phyloP scores from a whole-genome alignment of 2,329 filamentous ascomycete genomes.

The Pestalotiopsis sp. region DNA sequence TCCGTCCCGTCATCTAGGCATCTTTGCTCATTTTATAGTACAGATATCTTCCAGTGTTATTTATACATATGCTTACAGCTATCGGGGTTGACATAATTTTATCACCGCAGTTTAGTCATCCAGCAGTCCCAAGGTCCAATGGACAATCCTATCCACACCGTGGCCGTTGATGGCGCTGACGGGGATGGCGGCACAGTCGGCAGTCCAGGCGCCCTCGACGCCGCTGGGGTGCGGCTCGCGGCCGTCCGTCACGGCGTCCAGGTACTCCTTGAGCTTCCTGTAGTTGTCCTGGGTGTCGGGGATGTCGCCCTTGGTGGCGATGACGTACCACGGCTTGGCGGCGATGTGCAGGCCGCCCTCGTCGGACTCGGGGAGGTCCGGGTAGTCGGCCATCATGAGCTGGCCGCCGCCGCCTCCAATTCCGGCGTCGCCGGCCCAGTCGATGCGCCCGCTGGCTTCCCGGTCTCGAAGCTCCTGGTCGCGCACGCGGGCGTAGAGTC shows the following conservation, averaged over 20 bases:
- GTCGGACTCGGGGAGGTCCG: slow-evolving; percentile 21
- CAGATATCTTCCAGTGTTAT: background rate
- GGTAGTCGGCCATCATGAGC: slow-evolving; percentile 35
- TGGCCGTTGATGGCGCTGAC: slow-evolving; percentile 89
- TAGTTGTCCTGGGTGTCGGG: slow-evolving; percentile 81
- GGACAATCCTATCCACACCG: slow-evolving; percentile 75
- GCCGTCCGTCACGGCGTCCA: slow-evolving; percentile 66
- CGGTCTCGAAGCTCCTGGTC: slow-evolving; percentile 72
- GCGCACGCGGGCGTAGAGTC: slow-evolving; percentile 79
- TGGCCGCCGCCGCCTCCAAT: slow-evolving; percentile 14
- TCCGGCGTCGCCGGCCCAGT: slow-evolving; percentile 60
- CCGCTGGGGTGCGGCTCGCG: slow-evolving; percentile 73
- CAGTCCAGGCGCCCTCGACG: slow-evolving; percentile 57
- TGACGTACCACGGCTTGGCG: slow-evolving; percentile 95
- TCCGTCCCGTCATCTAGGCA: background rate
- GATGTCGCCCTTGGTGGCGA: slow-evolving; percentile 90
- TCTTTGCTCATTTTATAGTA: background rate
- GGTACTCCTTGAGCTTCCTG: slow-evolving; percentile 66
- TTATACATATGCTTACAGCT: background rate
- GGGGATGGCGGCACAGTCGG: slow-evolving; percentile 73
- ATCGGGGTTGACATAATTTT: no score
- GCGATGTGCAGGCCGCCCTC: slow-evolving; percentile 66
- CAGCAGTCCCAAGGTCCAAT: slow-evolving; percentile 72
- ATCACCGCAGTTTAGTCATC: slow-evolving; percentile 40
- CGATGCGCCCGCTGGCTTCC: slow-evolving; percentile 57